phyloP scores from a whole-genome alignment of 1,284 basidiomycete genomes.

The Grifola frondosa region DNA sequence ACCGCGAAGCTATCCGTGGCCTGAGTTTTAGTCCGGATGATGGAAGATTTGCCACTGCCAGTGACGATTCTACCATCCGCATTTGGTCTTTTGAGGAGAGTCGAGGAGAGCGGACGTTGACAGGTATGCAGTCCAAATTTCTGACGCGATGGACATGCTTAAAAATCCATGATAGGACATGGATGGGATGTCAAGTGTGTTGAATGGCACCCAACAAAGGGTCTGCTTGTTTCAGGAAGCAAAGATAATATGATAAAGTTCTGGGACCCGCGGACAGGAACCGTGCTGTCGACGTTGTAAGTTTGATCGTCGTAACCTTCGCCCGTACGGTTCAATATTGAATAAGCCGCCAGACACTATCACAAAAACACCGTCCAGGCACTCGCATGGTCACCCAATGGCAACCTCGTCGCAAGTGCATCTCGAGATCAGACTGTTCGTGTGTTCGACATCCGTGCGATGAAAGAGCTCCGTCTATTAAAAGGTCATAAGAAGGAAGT shows the following conservation, averaged over 20 bases:
- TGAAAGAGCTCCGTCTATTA: constrained; percentile 91
- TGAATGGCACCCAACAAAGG: constrained; percentile 97
- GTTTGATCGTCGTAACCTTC: constrained; percentile 27
- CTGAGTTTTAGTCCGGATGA: constrained; percentile 93
- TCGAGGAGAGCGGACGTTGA: constrained; percentile 83
- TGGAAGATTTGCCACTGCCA: constrained; percentile 87
- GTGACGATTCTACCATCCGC: constrained; percentile 91
- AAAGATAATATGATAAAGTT: constrained; percentile 99
- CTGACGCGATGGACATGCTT: neutral
- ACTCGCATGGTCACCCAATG: constrained; percentile 89
- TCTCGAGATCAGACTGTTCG: constrained; percentile 93
- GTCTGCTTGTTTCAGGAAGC: constrained; percentile 89
- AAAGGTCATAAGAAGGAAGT: constrained; percentile 98
- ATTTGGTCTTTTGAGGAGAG: constrained; percentile 96
- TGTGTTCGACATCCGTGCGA: constrained; percentile 97
- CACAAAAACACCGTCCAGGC: constrained; percentile 98
- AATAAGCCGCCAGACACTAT: constrained; percentile 67
- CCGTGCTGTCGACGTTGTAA: constrained; percentile 83
- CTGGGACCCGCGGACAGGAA: constrained; percentile 94
- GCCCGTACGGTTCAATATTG: neutral
- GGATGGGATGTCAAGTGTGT: constrained; percentile 99
- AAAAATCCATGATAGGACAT: constrained; percentile 58
- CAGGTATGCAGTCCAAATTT: constrained; percentile 50
- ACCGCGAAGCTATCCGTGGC: constrained; percentile 87
- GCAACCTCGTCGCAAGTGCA: constrained; percentile 90